phyloP scores from a whole-genome alignment of 371 early-diverging fungal species.

The Chytridium lagenaria region DNA sequence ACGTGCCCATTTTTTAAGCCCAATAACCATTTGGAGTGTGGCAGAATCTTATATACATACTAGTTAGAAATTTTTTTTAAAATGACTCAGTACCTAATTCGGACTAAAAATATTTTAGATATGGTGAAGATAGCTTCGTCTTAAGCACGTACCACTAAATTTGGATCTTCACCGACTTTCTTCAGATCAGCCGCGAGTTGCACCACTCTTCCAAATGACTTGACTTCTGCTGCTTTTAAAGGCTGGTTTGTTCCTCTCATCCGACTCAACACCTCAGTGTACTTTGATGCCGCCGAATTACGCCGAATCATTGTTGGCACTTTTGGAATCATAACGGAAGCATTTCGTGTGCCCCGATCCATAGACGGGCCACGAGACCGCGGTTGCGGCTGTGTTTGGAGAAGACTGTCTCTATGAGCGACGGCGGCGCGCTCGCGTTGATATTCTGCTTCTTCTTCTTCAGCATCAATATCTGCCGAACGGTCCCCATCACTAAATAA shows the following conservation, averaged over 20 bases:
- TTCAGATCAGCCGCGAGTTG: slow-evolving; percentile 28
- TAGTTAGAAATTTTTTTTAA: neutral
- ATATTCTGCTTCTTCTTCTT: neutral
- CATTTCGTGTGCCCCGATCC: neutral
- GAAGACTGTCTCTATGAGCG: neutral
- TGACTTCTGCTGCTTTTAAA: neutral
- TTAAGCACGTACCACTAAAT: slow-evolving; percentile 17
- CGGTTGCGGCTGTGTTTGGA: too few species aligned
- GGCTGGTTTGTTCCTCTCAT: neutral
- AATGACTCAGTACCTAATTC: slow-evolving; percentile 23
- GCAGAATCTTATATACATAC: slow-evolving; percentile 10
- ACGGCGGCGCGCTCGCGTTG: neutral
- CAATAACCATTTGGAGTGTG: slow-evolving; percentile 33
- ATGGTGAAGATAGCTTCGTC: neutral
- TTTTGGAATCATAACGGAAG: slow-evolving; percentile 11
- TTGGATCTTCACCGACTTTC: slow-evolving; percentile 25
- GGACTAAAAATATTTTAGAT: neutral
- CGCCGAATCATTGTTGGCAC: neutral
- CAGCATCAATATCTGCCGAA: neutral
- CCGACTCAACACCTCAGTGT: neutral
- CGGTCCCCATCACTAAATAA: neutral
- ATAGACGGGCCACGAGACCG: neutral
- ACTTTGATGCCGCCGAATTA: neutral
- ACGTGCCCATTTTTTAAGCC: slow-evolving; percentile 34
- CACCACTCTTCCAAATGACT: slow-evolving; percentile 31